Evolutionary conservation across 2,329 filamentous ascomycete species (phyloP), one percentile per base, ranked within the genome.

Genomic region (Aspergillus ruber): DNA sequence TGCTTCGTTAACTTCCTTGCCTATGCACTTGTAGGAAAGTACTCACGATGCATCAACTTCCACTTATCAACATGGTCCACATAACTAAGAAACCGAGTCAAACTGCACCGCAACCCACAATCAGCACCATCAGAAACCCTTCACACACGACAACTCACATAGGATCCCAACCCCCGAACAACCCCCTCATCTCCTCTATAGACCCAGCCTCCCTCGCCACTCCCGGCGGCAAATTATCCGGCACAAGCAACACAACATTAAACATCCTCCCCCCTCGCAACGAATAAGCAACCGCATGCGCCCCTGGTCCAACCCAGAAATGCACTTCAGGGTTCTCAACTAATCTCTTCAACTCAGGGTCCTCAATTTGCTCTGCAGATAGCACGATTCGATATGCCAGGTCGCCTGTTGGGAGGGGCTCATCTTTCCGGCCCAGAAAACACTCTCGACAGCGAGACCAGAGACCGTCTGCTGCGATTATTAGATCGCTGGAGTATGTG

Each of bases 151-250:
- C 1, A 27, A 47, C 60, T 53, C 56, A 65, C 59, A 64, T 73
- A 1, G 82, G 82, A 66, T 87, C 83, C 84, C 84, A 88, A 0
- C 71, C 73, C 5, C 69, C 64, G 57, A 87, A 86, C 2, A 83
- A 59, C 3, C 67, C 67, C 43, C 69, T 72, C 80, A 86, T 83
- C 64, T 86, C 81, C 10, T 80, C 76, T 0, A 82, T 55, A 6
- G 76, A 77, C 1, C 79, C 83, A 1, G 71, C 55, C 45, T 74
- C 68, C 27, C 75, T 74, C 9, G 74, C 71, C 1, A 82, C 76
- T 1, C 74, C 73, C 2, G 70, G 63, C 0, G 81, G 80, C 0
- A 85, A 61, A 53, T 83, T 75, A 57, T 87, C 84, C 0, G 84
- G 84, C 8, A 80, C 76, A 1, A 86, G 66, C 1, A 87, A 66